Conservation (phyloP, 148 eudicot genomes). For the Amaranthus hypochondriacus region DNA sequence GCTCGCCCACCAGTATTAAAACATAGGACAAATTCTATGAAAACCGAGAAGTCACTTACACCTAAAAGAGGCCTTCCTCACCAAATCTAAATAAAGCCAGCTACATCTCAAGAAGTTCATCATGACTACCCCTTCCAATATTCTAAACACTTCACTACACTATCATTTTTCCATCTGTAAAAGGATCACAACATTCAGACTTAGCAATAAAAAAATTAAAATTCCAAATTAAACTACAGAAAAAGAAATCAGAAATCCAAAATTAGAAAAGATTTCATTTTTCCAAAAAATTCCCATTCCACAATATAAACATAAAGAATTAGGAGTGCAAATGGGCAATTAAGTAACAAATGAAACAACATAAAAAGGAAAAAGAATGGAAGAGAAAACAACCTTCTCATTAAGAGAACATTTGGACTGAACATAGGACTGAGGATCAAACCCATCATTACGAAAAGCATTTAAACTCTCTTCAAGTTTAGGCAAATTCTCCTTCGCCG, state of each 20-base stretch:
- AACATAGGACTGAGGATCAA: slow-evolving; percentile 71
- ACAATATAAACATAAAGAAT: too few relatives aligned
- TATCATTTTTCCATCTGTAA: not conserved
- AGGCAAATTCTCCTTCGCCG: slow-evolving; percentile 51
- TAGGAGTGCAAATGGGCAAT: not conserved
- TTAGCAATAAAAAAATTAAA: not conserved
- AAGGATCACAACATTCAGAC: not conserved
- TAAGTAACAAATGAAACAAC: not conserved
- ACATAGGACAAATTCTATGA: too few relatives aligned
- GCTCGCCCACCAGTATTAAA: too few relatives aligned
- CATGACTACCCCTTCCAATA: not conserved
- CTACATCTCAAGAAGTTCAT: not conserved
- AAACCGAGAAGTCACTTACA: too few relatives aligned
- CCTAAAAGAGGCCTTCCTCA: too few relatives aligned
- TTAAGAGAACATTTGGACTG: slow-evolving; percentile 79
- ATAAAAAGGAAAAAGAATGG: not conserved
- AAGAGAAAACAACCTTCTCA: slow-evolving; percentile 58
- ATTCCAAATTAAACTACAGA: not conserved
- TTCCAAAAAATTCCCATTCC: too few relatives aligned
- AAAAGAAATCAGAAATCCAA: not conserved
- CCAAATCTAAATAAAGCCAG: not conserved
- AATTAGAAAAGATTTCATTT: not conserved
- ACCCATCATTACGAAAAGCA: slow-evolving; percentile 73
- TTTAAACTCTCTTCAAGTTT: slow-evolving; percentile 84
- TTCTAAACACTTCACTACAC: not conserved